These are phyloP conservation scores for Vigna angularis DNA, from an alignment of 306 rosid genomes.

Conservation along the genomic window DNA sequence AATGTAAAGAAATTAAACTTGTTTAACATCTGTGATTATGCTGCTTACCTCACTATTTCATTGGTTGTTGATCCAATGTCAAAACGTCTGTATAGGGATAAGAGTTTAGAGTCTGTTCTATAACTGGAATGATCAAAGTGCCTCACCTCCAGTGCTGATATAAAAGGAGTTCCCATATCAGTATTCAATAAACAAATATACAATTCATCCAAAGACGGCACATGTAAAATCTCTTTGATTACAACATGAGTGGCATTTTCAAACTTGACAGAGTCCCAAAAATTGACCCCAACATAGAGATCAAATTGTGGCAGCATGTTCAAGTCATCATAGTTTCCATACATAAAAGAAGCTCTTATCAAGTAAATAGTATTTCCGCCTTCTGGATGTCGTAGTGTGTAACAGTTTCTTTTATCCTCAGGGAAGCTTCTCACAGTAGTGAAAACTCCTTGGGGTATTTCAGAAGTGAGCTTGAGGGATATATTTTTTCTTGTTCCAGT, in stretches of 20 bases:
- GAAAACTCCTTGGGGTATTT: not conserved
- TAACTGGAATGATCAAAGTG: constrained; percentile 46
- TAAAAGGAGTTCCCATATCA: constrained; percentile 59
- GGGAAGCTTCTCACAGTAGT: constrained; percentile 54
- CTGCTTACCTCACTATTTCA: constrained; percentile 49
- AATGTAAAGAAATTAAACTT: not conserved
- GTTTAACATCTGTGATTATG: not conserved
- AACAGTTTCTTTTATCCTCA: constrained; percentile 54
- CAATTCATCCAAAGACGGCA: constrained; percentile 43
- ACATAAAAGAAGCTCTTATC: constrained; percentile 49
- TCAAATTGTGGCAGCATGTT: constrained; percentile 44
- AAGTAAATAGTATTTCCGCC: constrained; percentile 46
- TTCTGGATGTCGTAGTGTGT: constrained; percentile 37
- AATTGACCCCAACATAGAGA: constrained; percentile 47
- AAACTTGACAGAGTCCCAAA: constrained; percentile 47
- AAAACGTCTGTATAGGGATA: constrained; percentile 31
- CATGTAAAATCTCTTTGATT: constrained; percentile 49
- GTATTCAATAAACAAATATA: constrained; percentile 56
- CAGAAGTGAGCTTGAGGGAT: not conserved
- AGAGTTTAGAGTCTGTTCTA: constrained; percentile 11
- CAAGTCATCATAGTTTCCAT: constrained; percentile 52
- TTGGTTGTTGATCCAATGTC: constrained; percentile 49
- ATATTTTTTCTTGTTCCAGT: constrained; percentile 33
- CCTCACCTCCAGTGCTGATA: constrained; percentile 62
- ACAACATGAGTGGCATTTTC: not conserved